Base-by-base conservation (phyloP, 306 rosid species). In the Benincasa hispida region DNA sequence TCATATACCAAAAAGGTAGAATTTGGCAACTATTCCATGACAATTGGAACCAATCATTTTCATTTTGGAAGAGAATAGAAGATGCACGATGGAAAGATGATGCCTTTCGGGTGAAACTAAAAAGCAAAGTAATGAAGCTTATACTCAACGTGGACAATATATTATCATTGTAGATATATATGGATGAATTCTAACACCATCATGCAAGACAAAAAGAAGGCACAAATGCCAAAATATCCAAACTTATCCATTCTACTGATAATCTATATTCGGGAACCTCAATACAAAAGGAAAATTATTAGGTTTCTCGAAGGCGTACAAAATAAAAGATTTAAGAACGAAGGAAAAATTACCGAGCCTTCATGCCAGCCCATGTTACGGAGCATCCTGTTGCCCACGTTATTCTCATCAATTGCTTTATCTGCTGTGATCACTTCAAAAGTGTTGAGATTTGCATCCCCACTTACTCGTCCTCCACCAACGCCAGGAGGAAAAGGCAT, bases 291-390 rank as follows among this genome's bases (percentile, higher is more conserved):
- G 22, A 67, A 41, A 67, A 21, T 39, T 4, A 67, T 67, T 39
- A 39, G 54, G 51, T 9, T 9, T 63, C 18, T n/a, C 10, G 1
- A 19, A 39, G 73, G 10, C 30, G 11, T 61, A 32, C 42, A 0
- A 41, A 10, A 41, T 8, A 65, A 5, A 67, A 69, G 63, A 82
- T 79, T 54, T 79, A 77, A 78, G 78, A 81, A 79, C 81, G 79
- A 74, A 42, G 72, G 15, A 59, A 86, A 61, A 79, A 85, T 81
- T 94, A 94, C 98, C 98, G 83, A 88, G 90, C 98, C 98, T 87
- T 94, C 97, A 18, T 94, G 98, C 98, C 98, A 94, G 75, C 98
- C 98, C 98, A 94, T 94, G 91, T 78, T 94, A 90, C 98, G 98
- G 82, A 94, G 98, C 98, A 94, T 94, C 85, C 97, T 85, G 81